Percentiles rank a stretch among this genome's conserved stretches.
These are phyloP conservation scores for Myriosclerotinia scirpicola DNA, from an alignment of 2,329 filamentous ascomycete species.

Conservation along the genomic window DNA sequence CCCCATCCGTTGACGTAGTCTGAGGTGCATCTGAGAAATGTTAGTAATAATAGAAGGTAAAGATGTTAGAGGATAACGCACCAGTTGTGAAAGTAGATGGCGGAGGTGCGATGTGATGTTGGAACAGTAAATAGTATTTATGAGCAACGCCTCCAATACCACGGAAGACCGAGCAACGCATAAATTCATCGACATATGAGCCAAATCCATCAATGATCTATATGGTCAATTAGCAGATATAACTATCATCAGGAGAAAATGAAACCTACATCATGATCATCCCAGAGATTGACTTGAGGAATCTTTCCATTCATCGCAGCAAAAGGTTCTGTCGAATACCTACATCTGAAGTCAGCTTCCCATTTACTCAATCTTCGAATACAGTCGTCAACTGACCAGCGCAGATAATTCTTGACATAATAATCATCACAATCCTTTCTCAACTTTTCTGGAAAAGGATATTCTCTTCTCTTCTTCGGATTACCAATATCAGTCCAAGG, in stretches of 20 bases:
- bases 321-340: conserved; percentile 82
- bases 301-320: conserved; percentile 86
- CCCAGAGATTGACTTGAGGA: conserved; percentile 95
- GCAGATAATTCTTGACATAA: conserved; percentile 86
- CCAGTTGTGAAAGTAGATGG: conserved; percentile 82
- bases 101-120: conserved; percentile 87
- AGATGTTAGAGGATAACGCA: conserved; percentile 43
- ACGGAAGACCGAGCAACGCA: conserved; percentile 87
- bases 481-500: conserved; percentile 83
- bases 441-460: conserved; percentile 74
- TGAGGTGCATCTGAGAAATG: conserved; percentile 48
- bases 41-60: conserved; percentile 24
- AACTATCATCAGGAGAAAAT: background rate
- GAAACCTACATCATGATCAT: conserved; percentile 75
- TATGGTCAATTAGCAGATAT: conserved; percentile 35
- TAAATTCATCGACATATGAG: conserved; percentile 90
- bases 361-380: conserved; percentile 45
- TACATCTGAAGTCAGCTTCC: conserved; percentile 51
- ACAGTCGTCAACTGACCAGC: conserved; percentile 51
- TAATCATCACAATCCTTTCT: conserved; percentile 84
- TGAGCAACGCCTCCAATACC: conserved; percentile 89
- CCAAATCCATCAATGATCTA: conserved; percentile 85
- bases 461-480: conserved; percentile 75
- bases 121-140: conserved; percentile 98
- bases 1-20: conserved; percentile 52